Percentiles rank a stretch among this genome's conserved stretches.
These are phyloP conservation scores for Lantana camara DNA, from an alignment of 257 asterid species.

Conservation along the genomic window DNA sequence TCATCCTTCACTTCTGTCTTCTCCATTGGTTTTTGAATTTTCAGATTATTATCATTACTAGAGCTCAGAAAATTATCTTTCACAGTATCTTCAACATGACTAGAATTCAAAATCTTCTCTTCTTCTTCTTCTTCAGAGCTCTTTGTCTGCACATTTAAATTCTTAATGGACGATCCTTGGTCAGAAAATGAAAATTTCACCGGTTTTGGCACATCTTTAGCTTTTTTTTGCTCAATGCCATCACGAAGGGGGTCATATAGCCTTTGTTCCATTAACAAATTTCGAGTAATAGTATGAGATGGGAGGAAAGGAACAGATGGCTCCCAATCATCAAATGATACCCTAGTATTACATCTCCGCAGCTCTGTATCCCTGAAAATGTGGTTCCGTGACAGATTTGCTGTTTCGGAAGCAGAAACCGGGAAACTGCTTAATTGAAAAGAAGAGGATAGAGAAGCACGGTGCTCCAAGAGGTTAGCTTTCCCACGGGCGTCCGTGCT, in stretches of 20 bases:
- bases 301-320: constrained; percentile 79
- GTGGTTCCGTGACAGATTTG: constrained; percentile 32
- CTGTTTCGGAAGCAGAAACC: constrained; percentile 49
- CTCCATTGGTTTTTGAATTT: constrained; percentile 35
- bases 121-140: constrained; percentile 41
- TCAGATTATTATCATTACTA: constrained; percentile 39
- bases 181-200: constrained; percentile 46
- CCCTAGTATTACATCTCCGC: constrained; percentile 32
- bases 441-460: constrained; percentile 48
- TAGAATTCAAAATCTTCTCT: constrained; percentile 42
- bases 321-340: constrained; percentile 62
- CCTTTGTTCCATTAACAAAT: constrained; percentile 48
- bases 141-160: constrained; percentile 38
- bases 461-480: constrained; percentile 38
- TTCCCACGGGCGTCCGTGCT: constrained; percentile 35
- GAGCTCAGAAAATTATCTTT: constrained; percentile 37
- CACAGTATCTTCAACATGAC: constrained; percentile 31
- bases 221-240: constrained; percentile 38
- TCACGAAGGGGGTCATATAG: constrained; percentile 55
- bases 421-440: constrained; percentile 44
- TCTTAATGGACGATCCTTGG: constrained; percentile 51
- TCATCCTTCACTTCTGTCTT: constrained; percentile 40
- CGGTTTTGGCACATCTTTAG: constrained; percentile 32
- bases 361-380: constrained; percentile 34
- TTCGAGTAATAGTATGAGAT: constrained; percentile 55